Base-by-base conservation (phyloP, 2,329 filamentous ascomycete genomes). In the Colletotrichum sp. region DNA sequence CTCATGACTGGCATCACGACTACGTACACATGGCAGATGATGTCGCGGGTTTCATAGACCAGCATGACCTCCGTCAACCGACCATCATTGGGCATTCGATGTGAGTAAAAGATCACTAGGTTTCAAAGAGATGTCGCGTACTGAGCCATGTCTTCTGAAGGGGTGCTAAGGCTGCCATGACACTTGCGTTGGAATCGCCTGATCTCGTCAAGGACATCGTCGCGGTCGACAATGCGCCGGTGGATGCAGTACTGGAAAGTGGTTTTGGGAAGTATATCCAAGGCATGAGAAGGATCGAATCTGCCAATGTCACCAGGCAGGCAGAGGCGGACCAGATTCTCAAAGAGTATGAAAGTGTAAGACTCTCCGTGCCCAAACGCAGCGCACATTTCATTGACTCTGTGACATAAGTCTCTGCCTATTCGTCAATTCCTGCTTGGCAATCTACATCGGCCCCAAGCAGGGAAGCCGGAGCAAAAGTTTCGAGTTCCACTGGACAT, bases 81-180 rank as follows among this genome's bases (percentile, higher is more conserved):
- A 95, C 94, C 0, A 86, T 98, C 32, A 97, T 98, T 80, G 96
- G 96, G 0, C 97, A 98, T 85, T 98, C 95, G 2, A 98, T 98
- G 96, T 94, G 84, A 80, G 90, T 80, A 5, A 18, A 10, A 4
- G 32, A 14, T 26, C 10, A 12, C 9, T 8, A 38, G 16, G 13
- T 55, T 26, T 21, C 26, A 52, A 30, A 58, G 6, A 52, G 12
- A 21, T 30, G 13, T 38, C 36, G 21, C 55, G 16, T 30, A 24
- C 68, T 56, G 43, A 63, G 32, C 38, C 36, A 43, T 56, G 72
- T 43, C 55, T 66, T 63, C 21, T 21, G 28, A 73, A 94, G 92
- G 93, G 96, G 97, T 77, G 96, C 96, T 62, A 98, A 98, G 87
- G 93, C 94, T 3, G 95, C 95, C 79, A 98, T 98, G 96, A 89